Conservation (phyloP, 495 filamentous ascomycete genomes). For the Stereocaulon alpinum region DNA sequence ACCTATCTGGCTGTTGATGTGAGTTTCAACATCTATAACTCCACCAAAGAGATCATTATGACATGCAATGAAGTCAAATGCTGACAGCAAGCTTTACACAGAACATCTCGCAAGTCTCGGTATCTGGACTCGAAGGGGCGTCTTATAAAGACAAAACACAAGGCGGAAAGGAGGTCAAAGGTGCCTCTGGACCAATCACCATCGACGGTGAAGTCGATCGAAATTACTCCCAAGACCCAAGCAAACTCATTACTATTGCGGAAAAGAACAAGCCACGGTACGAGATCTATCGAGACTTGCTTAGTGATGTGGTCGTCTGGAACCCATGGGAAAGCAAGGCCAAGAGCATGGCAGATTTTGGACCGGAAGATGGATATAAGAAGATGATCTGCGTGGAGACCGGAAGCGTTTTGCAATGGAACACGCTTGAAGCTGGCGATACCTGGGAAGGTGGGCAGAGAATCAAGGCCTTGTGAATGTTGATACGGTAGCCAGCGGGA, state of each 20-base stretch:
- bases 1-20: constrained; percentile 79
- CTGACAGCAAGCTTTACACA: constrained; percentile 24
- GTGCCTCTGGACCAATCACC: constrained; percentile 27
- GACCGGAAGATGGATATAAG: constrained; percentile 76
- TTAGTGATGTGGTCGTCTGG: constrained; percentile 88
- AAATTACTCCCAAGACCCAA: constrained; percentile 50
- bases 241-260: constrained; percentile 40
- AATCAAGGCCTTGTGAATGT: constrained; percentile 34
- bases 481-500: background rate
- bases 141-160: constrained; percentile 54
- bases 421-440: constrained; percentile 73
- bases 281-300: constrained; percentile 64
- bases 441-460: constrained; percentile 84
- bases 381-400: constrained; percentile 93
- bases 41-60: background rate
- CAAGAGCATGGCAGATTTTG: constrained; percentile 74
- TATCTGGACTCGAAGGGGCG: constrained; percentile 62
- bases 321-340: constrained; percentile 91
- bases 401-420: constrained; percentile 71
- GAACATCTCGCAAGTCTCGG: constrained; percentile 61
- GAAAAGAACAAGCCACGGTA: constrained; percentile 54
- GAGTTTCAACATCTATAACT: constrained; percentile 21
- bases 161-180: constrained; percentile 15
- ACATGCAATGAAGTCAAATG: background rate
- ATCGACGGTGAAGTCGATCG: constrained; percentile 76